Base-by-base conservation (phyloP, 306 rosid species). In the Alnus glutinosa region DNA sequence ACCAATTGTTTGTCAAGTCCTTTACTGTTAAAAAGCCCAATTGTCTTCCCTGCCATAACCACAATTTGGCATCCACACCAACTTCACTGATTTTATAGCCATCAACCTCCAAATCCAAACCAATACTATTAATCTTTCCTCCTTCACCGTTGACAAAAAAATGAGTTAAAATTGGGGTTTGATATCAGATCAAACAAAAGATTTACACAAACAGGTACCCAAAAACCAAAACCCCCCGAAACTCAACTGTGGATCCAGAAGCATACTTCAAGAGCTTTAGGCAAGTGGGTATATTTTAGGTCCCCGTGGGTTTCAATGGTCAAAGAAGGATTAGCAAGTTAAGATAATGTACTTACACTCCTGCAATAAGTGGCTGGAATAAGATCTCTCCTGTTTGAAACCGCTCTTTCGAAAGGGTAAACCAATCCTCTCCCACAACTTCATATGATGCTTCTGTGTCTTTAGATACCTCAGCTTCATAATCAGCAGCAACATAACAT, bases 371-470 rank as follows among this genome's bases (percentile, higher is more conserved):
- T 70, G 98, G 97, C 87, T 83, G 87, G 86, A 94, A 94, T 83
- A 94, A 85, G 80, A 94, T 75, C 84, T 94, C 97, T 57, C 88
- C 97, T 12, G 98, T 89, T 85, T 92, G 93, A 90, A 94, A 94
- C 67, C 97, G 88, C 84, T 92, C 98, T 85, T 89, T 87, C 1
- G 98, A 88, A 76, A 92, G 90, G 36, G 97, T 88, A 79, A 89
- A 92, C 87, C 76, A 85, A 63, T 92, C 98, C 86, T 92, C 93
- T 80, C 90, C 92, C 9, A 39, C 71, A 51, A 87, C 83, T 81
- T 85, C 89, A 84, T 74, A 92, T 47, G 97, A 94, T 62, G 90
- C 93, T 85, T 77, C 58, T 42, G 95, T 89, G 77, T 92, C 81
- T 82, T 89, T 92, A 14, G 63, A 71, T 37, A 86, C 86, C 86